Conservation (phyloP, 2,329 filamentous ascomycete species). For the Fusarium setosum region DNA sequence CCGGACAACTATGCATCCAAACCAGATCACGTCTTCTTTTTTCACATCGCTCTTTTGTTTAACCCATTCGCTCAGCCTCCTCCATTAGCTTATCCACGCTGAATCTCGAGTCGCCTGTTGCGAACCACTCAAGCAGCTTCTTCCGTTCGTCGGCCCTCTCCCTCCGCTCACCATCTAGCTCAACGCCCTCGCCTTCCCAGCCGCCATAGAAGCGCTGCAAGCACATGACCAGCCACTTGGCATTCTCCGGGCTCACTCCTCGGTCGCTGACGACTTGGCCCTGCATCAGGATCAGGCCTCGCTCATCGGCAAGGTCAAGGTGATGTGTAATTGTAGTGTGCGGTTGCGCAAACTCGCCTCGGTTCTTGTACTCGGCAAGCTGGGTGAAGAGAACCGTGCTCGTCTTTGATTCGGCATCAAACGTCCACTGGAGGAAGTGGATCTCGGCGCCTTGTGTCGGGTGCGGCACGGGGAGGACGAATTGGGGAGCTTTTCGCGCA, state of each 20-base stretch:
- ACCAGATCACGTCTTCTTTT: neutral
- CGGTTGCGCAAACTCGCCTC: slow-evolving; percentile 89
- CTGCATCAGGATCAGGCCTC: slow-evolving; percentile 87
- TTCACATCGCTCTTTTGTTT: slow-evolving; percentile 16
- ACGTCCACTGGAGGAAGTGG: slow-evolving; percentile 96
- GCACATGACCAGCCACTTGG: slow-evolving; percentile 91
- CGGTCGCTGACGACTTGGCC: slow-evolving; percentile 81
- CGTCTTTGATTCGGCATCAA: slow-evolving; percentile 74
- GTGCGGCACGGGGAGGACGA: slow-evolving; percentile 88
- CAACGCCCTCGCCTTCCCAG: slow-evolving; percentile 59
- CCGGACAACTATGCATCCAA: neutral
- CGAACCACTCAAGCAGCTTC: slow-evolving; percentile 84
- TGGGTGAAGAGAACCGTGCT: slow-evolving; percentile 92
- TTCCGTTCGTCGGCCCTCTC: slow-evolving; percentile 72
- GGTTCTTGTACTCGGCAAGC: slow-evolving; percentile 90
- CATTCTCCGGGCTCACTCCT: slow-evolving; percentile 83
- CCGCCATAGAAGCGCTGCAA: slow-evolving; percentile 93
- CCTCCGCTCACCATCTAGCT: slow-evolving; percentile 53
- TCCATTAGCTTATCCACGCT: slow-evolving; percentile 87
- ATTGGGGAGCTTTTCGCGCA: slow-evolving; percentile 83
- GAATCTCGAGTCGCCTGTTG: slow-evolving; percentile 80
- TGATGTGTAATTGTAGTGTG: slow-evolving; percentile 97
- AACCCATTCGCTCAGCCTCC: slow-evolving; percentile 85
- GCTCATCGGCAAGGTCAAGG: slow-evolving; percentile 78
- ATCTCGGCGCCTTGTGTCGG: slow-evolving; percentile 81